A percentile compares a stretch with the other conserved stretches of the same genome.
phyloP scores from a whole-genome alignment of 805 yeast genomes.

The Cephaloascus albidus region DNA sequence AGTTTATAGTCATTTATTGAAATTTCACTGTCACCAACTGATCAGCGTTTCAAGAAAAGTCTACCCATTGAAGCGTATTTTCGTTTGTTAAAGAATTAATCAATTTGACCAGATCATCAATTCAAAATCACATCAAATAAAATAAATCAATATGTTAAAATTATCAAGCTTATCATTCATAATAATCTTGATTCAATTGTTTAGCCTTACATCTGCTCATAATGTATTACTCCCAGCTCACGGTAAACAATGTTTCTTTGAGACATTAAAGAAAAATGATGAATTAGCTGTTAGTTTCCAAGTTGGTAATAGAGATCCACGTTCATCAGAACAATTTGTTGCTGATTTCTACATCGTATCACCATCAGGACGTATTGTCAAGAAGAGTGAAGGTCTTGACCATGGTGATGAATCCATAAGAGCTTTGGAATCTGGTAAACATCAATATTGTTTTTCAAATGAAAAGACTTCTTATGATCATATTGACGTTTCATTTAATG shows the following conservation, averaged over 20 bases:
- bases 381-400: slow-evolving; percentile 45
- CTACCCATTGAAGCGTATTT: no score
- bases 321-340: slow-evolving; percentile 53
- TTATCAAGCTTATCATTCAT: neutral
- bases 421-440: slow-evolving; percentile 64
- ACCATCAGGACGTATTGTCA: slow-evolving; percentile 31
- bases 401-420: slow-evolving; percentile 73
- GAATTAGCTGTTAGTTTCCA: slow-evolving; percentile 84
- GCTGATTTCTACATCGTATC: slow-evolving; percentile 44
- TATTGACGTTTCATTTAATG: slow-evolving; percentile 90
- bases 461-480: slow-evolving; percentile 65
- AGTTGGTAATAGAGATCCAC: slow-evolving; percentile 82
- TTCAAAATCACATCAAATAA: no score
- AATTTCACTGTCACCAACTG: no score
- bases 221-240: slow-evolving; percentile 75
- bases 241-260: slow-evolving; percentile 85
- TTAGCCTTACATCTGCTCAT: slow-evolving; percentile 41
- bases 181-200: neutral
- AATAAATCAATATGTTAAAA: no score
- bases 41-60: no score
- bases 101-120: no score
- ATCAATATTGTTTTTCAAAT: slow-evolving; percentile 85
- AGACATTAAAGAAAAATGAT: slow-evolving; percentile 73
- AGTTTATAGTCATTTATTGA: no score
- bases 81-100: no score